Percentiles rank a stretch among this genome's conserved stretches.
These are phyloP conservation scores for Pythium guiyangense DNA, from an alignment of 352 stramenopile genomes.

Conservation along the genomic window DNA sequence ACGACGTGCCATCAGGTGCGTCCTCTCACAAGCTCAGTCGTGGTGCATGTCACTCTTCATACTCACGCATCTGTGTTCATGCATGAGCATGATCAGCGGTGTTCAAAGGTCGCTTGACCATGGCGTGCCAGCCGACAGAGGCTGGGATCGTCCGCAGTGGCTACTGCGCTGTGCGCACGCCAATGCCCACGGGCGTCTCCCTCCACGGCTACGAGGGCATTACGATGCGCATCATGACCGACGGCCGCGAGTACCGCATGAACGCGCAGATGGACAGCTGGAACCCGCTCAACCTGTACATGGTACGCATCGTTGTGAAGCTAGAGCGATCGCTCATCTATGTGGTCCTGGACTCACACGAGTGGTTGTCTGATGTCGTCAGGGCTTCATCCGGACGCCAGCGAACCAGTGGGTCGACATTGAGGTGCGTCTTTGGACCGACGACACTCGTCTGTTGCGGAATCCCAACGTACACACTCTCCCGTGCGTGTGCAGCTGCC, in stretches of 20 bases:
- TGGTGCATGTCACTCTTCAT: too few relatives aligned
- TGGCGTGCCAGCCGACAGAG: constrained; percentile 75
- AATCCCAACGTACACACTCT: neutral
- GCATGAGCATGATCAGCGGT: constrained; percentile 42
- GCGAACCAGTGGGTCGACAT: constrained; percentile 82
- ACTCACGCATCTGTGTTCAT: neutral
- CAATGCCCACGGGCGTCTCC: constrained; percentile 42
- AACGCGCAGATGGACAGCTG: constrained; percentile 85
- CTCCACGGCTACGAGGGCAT: constrained; percentile 83
- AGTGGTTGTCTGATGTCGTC: neutral
- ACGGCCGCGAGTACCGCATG: constrained; percentile 79
- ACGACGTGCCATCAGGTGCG: constrained; percentile 46
- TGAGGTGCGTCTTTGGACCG: constrained; percentile 40
- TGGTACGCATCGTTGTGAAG: constrained; percentile 48
- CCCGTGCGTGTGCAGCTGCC: constrained; percentile 33
- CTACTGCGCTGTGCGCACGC: constrained; percentile 76
- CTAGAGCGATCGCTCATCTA: too few relatives aligned
- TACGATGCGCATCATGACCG: constrained; percentile 83
- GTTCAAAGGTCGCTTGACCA: constrained; percentile 63
- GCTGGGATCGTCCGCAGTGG: constrained; percentile 73
- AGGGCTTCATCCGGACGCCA: constrained; percentile 80
- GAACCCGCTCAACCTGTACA: constrained; percentile 87
- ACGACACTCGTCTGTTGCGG: too few relatives aligned
- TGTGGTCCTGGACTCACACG: neutral
- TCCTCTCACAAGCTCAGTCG: neutral